These are phyloP conservation scores for Fraxinus greggii DNA, from an alignment of 305 asterid genomes.

Conservation along the genomic window DNA sequence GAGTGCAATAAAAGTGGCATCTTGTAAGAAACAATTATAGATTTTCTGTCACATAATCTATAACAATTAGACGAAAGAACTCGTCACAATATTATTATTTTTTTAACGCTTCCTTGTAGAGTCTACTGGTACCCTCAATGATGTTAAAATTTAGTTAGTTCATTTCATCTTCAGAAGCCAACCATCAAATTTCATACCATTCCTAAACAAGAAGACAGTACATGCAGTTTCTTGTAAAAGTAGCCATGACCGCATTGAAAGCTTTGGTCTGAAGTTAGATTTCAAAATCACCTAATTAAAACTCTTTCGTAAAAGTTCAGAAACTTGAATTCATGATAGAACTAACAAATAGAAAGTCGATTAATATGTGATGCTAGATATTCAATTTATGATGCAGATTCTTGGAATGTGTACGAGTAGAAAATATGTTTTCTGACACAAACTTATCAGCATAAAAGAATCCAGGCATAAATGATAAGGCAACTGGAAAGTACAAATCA, in stretches of 20 bases:
- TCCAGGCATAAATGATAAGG: constrained; percentile 14
- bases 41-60: constrained; percentile 7
- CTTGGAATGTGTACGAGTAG: neutral
- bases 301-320: neutral
- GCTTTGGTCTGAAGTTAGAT: constrained; percentile 3
- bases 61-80: neutral
- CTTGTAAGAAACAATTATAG: neutral
- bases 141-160: neutral
- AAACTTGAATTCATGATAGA: constrained; percentile 13
- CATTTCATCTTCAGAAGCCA: neutral
- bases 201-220: neutral
- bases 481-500: constrained; percentile 17
- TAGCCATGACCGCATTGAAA: constrained; percentile 9
- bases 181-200: neutral
- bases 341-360: constrained; percentile 12
- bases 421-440: neutral
- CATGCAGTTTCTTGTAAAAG: neutral
- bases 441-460: neutral
- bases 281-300: constrained; percentile 2
- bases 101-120: neutral
- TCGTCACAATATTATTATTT: neutral
- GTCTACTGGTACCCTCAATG: neutral
- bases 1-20: constrained; percentile 3
- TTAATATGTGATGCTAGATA: neutral
- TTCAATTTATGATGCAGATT: neutral